Evolutionary conservation across 2,329 filamentous ascomycete genomes (phyloP).

Genomic region (Clonostachys rosea): DNA sequence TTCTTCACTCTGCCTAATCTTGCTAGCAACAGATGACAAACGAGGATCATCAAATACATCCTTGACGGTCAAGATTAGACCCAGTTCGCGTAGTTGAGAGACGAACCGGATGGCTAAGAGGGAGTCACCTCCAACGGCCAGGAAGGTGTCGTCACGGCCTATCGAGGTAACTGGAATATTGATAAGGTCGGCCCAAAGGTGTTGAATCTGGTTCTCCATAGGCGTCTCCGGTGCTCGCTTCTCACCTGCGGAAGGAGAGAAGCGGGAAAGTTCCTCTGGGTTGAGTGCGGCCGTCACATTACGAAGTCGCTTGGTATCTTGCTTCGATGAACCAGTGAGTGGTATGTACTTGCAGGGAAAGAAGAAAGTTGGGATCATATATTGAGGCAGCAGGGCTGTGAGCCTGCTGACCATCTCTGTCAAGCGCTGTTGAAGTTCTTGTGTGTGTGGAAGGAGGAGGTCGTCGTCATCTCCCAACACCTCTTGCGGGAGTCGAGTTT

Average conservation of each 20-base stretch:
- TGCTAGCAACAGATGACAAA: neutral
- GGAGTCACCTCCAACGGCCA: conserved; percentile 9
- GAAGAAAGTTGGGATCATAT: conserved; percentile 11
- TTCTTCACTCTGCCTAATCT: neutral
- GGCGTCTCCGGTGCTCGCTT: conserved; percentile 8
- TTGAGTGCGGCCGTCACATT: neutral
- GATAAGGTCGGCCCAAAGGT: conserved; percentile 19
- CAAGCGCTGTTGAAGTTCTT: conserved; percentile 3
- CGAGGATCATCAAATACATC: conserved; percentile 7
- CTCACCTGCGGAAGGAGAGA: neutral
- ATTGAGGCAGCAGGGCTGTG: conserved; percentile 5
- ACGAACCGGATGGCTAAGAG: conserved; percentile 7
- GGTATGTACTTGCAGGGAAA: conserved; percentile 10
- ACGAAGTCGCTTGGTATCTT: conserved; percentile 3
- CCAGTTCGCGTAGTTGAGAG: neutral
- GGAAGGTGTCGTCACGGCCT: conserved; percentile 4
- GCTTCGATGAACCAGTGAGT: conserved; percentile 7
- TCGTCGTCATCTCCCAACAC: neutral
- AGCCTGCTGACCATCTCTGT: conserved; percentile 5
- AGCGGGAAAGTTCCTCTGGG: neutral
- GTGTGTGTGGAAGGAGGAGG: conserved; percentile 3
- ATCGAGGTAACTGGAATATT: neutral
- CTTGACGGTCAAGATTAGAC: conserved; percentile 6
- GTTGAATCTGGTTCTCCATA: conserved; percentile 16
- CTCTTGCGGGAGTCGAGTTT: neutral